These are phyloP conservation scores for Tagetes erecta DNA, from an alignment of 129 eudicot species.

Conservation along the genomic window DNA sequence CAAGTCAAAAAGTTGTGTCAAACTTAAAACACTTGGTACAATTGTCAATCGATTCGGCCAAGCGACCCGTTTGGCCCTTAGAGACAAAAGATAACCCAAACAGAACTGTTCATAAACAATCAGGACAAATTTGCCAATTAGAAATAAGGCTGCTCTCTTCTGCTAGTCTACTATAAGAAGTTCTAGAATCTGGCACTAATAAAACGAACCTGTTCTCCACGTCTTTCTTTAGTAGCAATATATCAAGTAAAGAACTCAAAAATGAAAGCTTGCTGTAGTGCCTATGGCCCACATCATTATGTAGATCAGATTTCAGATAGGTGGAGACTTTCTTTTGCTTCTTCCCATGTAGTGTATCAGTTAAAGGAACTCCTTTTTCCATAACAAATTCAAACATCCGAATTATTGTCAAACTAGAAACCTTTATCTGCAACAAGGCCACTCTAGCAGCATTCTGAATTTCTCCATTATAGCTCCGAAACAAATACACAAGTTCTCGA, in stretches of 20 bases:
- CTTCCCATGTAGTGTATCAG: slow-evolving; percentile 39
- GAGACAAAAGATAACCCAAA: slow-evolving; percentile 5
- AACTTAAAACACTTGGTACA: not conserved
- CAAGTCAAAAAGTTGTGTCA: not conserved
- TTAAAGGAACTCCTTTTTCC: slow-evolving; percentile 26
- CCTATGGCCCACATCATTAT: slow-evolving; percentile 31
- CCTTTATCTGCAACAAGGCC: slow-evolving; percentile 66
- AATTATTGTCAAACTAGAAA: slow-evolving; percentile 42
- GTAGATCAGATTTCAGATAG: slow-evolving; percentile 31
- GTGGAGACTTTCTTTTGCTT: slow-evolving; percentile 51
- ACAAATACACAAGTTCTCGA: slow-evolving; percentile 57
- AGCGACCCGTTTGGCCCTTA: not conserved
- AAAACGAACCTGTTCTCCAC: slow-evolving; percentile 62
- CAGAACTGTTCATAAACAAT: not conserved
- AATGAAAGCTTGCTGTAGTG: slow-evolving; percentile 46
- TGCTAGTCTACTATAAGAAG: not conserved
- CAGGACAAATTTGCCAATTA: not conserved
- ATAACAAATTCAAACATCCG: slow-evolving; percentile 53
- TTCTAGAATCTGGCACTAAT: slow-evolving; percentile 6
- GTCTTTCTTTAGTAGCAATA: slow-evolving; percentile 75
- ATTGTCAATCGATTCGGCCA: not conserved
- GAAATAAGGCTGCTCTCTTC: not conserved
- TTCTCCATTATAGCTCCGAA: slow-evolving; percentile 51
- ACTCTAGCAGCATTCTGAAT: slow-evolving; percentile 66
- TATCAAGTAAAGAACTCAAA: slow-evolving; percentile 73